Evolutionary conservation across 1,284 basidiomycete genomes (phyloP), one percentile per base, ranked within the genome.

Genomic region (Ustilago vetiveriae): DNA sequence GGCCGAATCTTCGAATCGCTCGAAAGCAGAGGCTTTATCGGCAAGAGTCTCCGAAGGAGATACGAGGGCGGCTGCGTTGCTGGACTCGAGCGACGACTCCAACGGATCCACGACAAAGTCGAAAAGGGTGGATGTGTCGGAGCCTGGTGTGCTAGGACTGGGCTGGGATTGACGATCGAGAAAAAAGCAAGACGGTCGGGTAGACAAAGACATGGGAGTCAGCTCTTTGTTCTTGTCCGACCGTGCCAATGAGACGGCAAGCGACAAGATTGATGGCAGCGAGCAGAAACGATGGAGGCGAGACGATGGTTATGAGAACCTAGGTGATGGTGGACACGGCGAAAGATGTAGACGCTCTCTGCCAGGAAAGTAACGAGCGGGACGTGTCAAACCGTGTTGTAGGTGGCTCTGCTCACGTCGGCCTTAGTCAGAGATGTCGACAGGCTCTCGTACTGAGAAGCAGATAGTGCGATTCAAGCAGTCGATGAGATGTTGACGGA

Each of bases 41-140:
- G 44, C 36, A 17, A 60, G 48, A 8, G 57, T 60, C 40, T 62
- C 57, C 19, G 64, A 53, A 2, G 64, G 64, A 3, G 64, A 67
- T 9, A 40, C 40, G 22, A 60, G 44, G 14, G 48, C 43, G 17
- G 47, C 22, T 4, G 40, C n/a, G 33, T 60, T 55, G 40, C 14
- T 40, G 17, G 23, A 16, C 3, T 42, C 52, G 19, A 17, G 22
- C 29, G 57, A 40, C 3, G 53, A 45, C 11, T 21, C 39, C 19
- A 40, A 32, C 0, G 52, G 19, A 17, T 60, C 57, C 44, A 53
- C 30, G 24, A 45, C 46, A 36, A 67, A 67, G 6, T 60, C 64
- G 45, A 53, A 55, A 26, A 67, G 64, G 13, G 64, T 67, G 16
- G 51, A 55, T 3, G 53, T 60, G 29, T 67, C 64, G 33, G 64